These are phyloP conservation scores for Aspergillus sclerotioniger DNA, from an alignment of 495 filamentous ascomycete species.

Conservation along the genomic window DNA sequence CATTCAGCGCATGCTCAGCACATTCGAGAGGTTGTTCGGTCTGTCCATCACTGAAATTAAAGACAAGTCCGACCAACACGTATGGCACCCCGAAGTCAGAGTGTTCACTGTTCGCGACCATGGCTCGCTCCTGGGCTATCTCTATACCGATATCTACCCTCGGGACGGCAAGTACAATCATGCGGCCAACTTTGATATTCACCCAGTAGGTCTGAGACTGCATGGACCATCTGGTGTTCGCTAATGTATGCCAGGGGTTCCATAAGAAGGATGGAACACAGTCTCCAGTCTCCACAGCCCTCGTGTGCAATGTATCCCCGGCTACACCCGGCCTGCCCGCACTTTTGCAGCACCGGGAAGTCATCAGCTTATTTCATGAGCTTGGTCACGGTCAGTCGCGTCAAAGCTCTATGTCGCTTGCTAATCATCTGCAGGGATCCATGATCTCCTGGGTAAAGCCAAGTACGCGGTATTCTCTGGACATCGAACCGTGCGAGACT, in stretches of 20 bases:
- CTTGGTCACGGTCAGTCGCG: not conserved
- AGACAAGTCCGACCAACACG: not conserved
- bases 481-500: conserved; percentile 1
- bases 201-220: not conserved
- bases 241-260: not conserved
- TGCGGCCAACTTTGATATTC: conserved; percentile 3
- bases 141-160: not conserved
- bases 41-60: not conserved
- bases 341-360: not conserved
- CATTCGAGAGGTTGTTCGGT: not conserved
- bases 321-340: not conserved
- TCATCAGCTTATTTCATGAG: conserved; percentile 3
- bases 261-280: not conserved
- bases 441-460: not conserved
- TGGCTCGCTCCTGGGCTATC: not conserved
- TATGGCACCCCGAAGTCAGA: not conserved
- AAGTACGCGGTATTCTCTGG: not conserved
- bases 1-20: not conserved
- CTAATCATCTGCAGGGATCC: not conserved
- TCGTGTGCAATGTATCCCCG: conserved; percentile 2
- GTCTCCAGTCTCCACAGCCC: not conserved
- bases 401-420: not conserved
- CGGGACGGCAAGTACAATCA: conserved; percentile 4
- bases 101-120: not conserved
- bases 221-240: not conserved